phyloP scores from a whole-genome alignment of 176 grass and related monocot species.

The Saccharum officinarum region DNA sequence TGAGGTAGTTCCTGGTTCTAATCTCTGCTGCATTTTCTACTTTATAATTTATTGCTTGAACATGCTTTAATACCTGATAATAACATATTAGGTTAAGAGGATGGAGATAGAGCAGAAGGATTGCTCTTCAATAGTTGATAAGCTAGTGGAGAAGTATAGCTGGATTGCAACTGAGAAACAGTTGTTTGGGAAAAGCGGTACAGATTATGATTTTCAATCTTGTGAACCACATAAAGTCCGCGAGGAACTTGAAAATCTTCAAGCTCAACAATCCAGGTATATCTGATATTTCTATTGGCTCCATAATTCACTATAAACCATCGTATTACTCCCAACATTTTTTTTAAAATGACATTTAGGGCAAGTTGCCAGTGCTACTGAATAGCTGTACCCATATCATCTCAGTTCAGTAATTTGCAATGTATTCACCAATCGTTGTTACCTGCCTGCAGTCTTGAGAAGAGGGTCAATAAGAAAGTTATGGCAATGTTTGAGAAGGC shows the following conservation, averaged over 20 bases:
- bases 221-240: slow-evolving; percentile 66
- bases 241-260: slow-evolving; percentile 73
- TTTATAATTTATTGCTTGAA: slow-evolving; percentile 11
- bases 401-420: slow-evolving; percentile 28
- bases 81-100: slow-evolving; percentile 71
- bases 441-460: slow-evolving; percentile 84
- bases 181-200: slow-evolving; percentile 85
- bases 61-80: slow-evolving; percentile 17
- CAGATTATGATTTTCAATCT: slow-evolving; percentile 91
- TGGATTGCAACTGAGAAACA: slow-evolving; percentile 97
- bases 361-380: not conserved
- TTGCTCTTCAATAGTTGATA: slow-evolving; percentile 85
- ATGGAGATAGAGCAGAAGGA: slow-evolving; percentile 98
- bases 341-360: not conserved
- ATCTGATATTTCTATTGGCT: slow-evolving; percentile 29
- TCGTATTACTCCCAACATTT: not conserved
- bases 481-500: slow-evolving; percentile 99
- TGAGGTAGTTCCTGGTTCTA: slow-evolving; percentile 60
- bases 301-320: not conserved
- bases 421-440: slow-evolving; percentile 1
- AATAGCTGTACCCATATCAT: slow-evolving; percentile 18
- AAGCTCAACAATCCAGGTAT: slow-evolving; percentile 89
- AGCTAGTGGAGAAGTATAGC: slow-evolving; percentile 77
- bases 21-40: slow-evolving; percentile 12
- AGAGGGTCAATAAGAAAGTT: slow-evolving; percentile 98